These are phyloP conservation scores for Dentipellis fragilis DNA, from an alignment of 768 basidiomycete species.

Conservation along the genomic window DNA sequence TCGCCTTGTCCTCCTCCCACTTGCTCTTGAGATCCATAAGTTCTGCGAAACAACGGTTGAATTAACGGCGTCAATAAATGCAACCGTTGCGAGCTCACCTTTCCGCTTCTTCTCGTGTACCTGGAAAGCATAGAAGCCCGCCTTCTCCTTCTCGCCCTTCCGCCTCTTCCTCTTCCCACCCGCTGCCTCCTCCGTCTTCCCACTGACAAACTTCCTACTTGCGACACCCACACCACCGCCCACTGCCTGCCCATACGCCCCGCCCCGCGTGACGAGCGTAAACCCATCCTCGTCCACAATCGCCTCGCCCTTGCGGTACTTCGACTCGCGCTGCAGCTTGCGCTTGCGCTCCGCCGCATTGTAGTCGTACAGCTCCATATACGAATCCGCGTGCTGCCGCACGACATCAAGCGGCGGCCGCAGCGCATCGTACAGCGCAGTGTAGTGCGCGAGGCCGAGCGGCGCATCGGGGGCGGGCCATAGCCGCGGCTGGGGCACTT, in stretches of 20 bases:
- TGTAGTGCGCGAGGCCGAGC: conserved; percentile 65
- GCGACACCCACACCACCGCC: conserved; percentile 70
- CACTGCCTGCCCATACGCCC: conserved; percentile 79
- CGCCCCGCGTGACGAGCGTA: conserved; percentile 87
- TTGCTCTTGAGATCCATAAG: conserved; percentile 56
- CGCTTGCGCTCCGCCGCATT: conserved; percentile 45
- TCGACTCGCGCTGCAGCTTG: conserved; percentile 33
- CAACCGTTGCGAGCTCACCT: conserved; percentile 32
- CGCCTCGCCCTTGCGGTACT: conserved; percentile 76
- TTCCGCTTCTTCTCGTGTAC: conserved; percentile 81
- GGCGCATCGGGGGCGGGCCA: conserved; percentile 56
- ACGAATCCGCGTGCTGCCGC: conserved; percentile 71
- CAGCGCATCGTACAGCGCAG: conserved; percentile 47
- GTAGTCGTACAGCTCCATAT: conserved; percentile 70
- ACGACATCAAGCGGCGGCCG: conserved; percentile 70
- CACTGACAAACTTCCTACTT: conserved; percentile 42
- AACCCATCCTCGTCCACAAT: conserved; percentile 93
- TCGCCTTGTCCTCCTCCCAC: conserved; percentile 85
- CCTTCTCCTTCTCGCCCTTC: conserved; percentile 53
- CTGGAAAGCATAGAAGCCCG: conserved; percentile 83
- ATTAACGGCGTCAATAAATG: neutral
- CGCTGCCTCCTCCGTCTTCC: conserved; percentile 10
- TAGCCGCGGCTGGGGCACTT: conserved; percentile 38
- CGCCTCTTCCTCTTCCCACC: conserved; percentile 43
- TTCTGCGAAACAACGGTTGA: conserved; percentile 23